Conservation (phyloP, 352 stramenopile species). For the Phytophthora pseudosyringae region DNA sequence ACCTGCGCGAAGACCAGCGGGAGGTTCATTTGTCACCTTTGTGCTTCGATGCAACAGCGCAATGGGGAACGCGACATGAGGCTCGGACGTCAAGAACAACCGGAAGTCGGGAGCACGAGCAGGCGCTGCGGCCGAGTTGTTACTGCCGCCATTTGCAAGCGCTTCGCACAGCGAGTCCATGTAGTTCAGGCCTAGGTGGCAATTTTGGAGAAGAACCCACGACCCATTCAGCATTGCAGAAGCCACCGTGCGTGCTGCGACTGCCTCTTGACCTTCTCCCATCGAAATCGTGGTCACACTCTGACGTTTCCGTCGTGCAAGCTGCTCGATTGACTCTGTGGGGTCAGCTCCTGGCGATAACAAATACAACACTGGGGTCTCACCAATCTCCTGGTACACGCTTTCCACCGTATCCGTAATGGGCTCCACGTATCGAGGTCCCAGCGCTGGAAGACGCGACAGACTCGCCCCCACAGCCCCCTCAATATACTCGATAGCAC, state of each 20-base stretch:
- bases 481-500: constrained; percentile 68
- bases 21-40: constrained; percentile 85
- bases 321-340: constrained; percentile 74
- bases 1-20: constrained; percentile 67
- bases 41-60: constrained; percentile 65
- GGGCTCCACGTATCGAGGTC: constrained; percentile 63
- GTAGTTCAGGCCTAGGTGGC: constrained; percentile 71
- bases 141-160: constrained; percentile 36
- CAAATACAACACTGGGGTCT: constrained; percentile 77
- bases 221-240: constrained; percentile 74
- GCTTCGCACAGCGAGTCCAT: constrained; percentile 70
- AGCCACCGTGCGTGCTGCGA: constrained; percentile 61
- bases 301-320: constrained; percentile 74
- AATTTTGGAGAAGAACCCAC: constrained; percentile 87
- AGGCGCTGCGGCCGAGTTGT: constrained; percentile 1
- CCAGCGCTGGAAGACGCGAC: constrained; percentile 57
- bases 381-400: constrained; percentile 68
- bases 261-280: constrained; percentile 75
- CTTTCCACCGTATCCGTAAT: constrained; percentile 80
- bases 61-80: constrained; percentile 69
- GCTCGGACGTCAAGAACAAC: constrained; percentile 79
- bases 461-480: constrained; percentile 36
- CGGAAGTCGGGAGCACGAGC: constrained; percentile 57
- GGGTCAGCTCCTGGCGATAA: constrained; percentile 75
- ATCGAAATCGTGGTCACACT: constrained; percentile 79